Evolutionary conservation across 805 yeast species (phyloP).

Genomic region (Kuraishia ogatae): DNA sequence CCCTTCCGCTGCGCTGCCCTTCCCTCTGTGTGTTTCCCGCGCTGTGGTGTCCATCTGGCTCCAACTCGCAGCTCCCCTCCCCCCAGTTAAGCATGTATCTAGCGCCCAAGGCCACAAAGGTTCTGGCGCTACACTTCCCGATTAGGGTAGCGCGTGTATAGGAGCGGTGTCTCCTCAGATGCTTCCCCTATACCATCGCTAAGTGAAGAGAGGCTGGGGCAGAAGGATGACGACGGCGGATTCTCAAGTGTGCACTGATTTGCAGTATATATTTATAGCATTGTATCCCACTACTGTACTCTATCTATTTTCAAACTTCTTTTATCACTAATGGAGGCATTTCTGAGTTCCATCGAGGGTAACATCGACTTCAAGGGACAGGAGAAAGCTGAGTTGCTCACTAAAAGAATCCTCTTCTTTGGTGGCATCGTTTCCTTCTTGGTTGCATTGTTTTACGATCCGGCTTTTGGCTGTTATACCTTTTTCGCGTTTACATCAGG

Average conservation of each 20-base stretch:
- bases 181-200: not conserved
- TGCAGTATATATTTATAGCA: not conserved
- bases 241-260: not conserved
- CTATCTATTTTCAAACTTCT: not conserved
- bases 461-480: slow-evolving; percentile 27
- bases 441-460: slow-evolving; percentile 38
- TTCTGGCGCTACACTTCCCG: not conserved
- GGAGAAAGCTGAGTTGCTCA: slow-evolving; percentile 26
- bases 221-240: not conserved
- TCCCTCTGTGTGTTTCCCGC: no score
- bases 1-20: not conserved
- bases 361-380: slow-evolving; percentile 50
- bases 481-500: slow-evolving; percentile 28
- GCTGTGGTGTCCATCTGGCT: not conserved
- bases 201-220: not conserved
- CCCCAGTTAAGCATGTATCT: no score
- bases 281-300: not conserved
- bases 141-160: not conserved
- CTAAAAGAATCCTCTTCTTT: slow-evolving; percentile 16
- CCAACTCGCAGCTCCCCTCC: not conserved
- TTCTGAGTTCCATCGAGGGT: slow-evolving; percentile 10
- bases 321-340: not conserved
- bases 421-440: slow-evolving; percentile 32
- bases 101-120: no score
- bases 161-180: not conserved